Base-by-base conservation (phyloP, 2,329 filamentous ascomycete species). In the Botrytis fragariae region DNA sequence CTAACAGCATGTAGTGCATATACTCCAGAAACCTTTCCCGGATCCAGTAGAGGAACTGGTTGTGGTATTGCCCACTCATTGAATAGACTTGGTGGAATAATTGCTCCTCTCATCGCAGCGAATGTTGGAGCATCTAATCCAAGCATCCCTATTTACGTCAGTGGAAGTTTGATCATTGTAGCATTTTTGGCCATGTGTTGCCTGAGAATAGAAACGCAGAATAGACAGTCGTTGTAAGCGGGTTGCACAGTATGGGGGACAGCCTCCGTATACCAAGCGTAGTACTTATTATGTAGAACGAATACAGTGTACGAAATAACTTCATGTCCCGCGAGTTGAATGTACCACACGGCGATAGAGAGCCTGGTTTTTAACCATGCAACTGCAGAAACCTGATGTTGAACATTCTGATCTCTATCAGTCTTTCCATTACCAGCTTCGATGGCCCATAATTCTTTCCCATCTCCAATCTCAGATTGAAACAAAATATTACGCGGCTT, bases 1-100 rank as follows among this genome's bases (percentile, higher is more conserved):
- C 60, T 72, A 44, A 72, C 45, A 44, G 42, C 14, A n/a, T 57
- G 29, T 25, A 72, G 69, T 80, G 90, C 91, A 12, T 94, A 93
- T 80, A 93, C 92, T 0, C 92, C 92, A 0, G 92, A 94, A 79
- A 88, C 93, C 42, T 93, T 94, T 82, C 91, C 92, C 0, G 90
- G 91, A 0, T 90, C 91, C 0, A 88, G 91, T 35, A 85, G 92
- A 45, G 92, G 92, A 8, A 92, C 91, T 0, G 92, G 91, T 9
- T 92, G 89, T 0, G 92, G 92, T 60, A 90, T 94, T 65, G 89
- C 90, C 35, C 92, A 89, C 79, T 92, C 92, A 79, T 81, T 93
- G 74, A 94, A 93, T 81, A 85, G 92, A 54, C 79, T 91, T 59
- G 87, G 88, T 8, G 92, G 92, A 8, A 83, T 94, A 18, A 84